phyloP scores from a whole-genome alignment of 805 yeast genomes.

The Helenozyma rhizophorensis region DNA sequence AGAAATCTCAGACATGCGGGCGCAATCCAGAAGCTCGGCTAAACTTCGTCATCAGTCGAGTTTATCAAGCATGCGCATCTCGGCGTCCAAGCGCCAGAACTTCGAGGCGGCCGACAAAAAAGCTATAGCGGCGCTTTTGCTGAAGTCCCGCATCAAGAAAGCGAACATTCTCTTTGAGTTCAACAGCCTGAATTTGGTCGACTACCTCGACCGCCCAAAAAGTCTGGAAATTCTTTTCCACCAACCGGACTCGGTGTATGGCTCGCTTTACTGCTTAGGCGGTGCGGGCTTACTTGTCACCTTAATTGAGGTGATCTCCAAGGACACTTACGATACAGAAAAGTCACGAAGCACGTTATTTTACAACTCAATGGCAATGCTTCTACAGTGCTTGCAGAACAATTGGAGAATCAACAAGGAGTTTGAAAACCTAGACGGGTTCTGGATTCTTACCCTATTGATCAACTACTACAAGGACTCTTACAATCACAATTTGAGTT shows the following conservation, averaged over 20 bases:
- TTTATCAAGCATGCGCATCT: background rate
- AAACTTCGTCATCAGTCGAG: background rate
- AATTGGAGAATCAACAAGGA: conserved; percentile 53
- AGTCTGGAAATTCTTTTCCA: conserved; percentile 16
- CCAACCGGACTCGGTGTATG: conserved; percentile 23
- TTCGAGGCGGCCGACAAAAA: conserved; percentile 1
- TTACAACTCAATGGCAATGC: conserved; percentile 30
- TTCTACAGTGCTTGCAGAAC: conserved; percentile 41
- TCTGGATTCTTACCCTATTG: conserved; percentile 51
- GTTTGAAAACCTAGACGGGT: conserved; percentile 58
- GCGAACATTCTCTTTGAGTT: conserved; percentile 12
- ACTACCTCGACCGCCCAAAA: conserved; percentile 5
- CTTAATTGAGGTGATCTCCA: conserved; percentile 42
- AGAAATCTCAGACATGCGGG: background rate
- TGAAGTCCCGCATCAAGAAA: conserved; percentile 3
- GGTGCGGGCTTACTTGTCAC: conserved; percentile 46
- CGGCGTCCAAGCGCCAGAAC: background rate
- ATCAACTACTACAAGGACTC: conserved; percentile 42
- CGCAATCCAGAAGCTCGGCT: background rate
- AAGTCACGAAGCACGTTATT: conserved; percentile 21
- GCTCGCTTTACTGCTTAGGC: conserved; percentile 43
- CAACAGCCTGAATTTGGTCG: conserved; percentile 9
- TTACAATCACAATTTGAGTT: conserved; percentile 10
- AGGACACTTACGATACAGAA: conserved; percentile 18
- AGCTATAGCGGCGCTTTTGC: conserved; percentile 2